phyloP scores from a whole-genome alignment of 208 protist species.

The Leishmania guyanensis region DNA sequence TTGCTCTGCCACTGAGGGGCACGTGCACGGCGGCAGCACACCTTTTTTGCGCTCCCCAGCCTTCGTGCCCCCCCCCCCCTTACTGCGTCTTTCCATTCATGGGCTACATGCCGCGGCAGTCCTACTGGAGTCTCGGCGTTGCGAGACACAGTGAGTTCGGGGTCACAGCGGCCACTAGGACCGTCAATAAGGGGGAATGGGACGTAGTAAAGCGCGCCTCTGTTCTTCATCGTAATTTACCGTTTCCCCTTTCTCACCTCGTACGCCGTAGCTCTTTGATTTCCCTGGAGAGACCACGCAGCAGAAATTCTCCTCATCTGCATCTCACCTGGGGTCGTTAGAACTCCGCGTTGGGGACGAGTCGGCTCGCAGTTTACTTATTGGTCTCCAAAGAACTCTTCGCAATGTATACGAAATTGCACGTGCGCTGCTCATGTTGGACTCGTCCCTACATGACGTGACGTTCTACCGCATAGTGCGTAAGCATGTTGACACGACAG shows the following conservation, averaged over 20 bases:
- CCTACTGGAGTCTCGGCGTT: too few species aligned
- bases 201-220: background rate
- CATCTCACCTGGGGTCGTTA: background rate
- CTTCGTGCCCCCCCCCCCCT: too few species aligned
- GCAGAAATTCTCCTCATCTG: background rate
- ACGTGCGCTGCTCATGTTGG: constrained; percentile 16
- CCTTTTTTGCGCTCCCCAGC: background rate
- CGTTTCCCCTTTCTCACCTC: background rate
- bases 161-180: constrained; percentile 2
- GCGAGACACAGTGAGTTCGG: too few species aligned
- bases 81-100: too few species aligned
- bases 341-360: background rate
- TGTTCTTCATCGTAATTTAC: background rate
- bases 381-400: background rate
- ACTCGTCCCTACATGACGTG: constrained; percentile 8
- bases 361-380: background rate
- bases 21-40: too few species aligned
- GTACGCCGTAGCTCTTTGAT: background rate
- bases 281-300: background rate
- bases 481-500: constrained; percentile 30
- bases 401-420: constrained; percentile 15
- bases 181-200: background rate
- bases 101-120: too few species aligned
- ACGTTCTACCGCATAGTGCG: constrained; percentile 34
- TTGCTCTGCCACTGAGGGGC: too few species aligned